Evolutionary conservation across 2,329 filamentous ascomycete species (phyloP).

Genomic region (Neofusicoccum kwambonambiense): DNA sequence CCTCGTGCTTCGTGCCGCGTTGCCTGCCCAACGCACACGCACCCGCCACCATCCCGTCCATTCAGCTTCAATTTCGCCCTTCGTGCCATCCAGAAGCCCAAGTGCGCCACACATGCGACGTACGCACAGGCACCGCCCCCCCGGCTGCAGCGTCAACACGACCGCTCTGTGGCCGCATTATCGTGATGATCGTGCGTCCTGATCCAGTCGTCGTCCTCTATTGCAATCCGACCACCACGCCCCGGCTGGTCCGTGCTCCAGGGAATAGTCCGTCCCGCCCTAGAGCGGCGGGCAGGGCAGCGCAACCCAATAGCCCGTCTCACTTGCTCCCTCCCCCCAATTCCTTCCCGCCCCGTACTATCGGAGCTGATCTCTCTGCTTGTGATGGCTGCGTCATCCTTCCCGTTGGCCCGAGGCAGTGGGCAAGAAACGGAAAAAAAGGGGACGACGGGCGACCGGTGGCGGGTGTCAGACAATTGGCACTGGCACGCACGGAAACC

Average conservation of each 20-base stretch:
- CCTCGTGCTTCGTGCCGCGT: constrained; percentile 7
- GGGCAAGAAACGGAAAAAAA: background rate
- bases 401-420: background rate
- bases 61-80: background rate
- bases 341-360: background rate
- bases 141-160: too few species aligned
- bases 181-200: too few species aligned
- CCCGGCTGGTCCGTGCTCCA: background rate
- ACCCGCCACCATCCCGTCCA: background rate
- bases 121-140: too few species aligned
- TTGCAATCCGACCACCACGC: too few species aligned
- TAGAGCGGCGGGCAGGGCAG: too few species aligned
- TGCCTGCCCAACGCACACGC: background rate
- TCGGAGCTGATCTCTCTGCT: background rate
- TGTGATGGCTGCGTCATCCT: background rate
- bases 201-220: too few species aligned
- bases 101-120: background rate
- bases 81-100: background rate
- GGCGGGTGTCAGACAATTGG: too few species aligned
- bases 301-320: background rate
- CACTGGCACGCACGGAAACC: too few species aligned
- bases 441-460: too few species aligned
- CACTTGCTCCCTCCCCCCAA: background rate
- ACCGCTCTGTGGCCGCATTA: too few species aligned
- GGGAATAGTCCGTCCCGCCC: too few species aligned